A percentile compares a stretch with the other conserved stretches of the same genome.
These are phyloP conservation scores for Schwanniomyces yamadae DNA, from an alignment of 805 yeast species.

Conservation along the genomic window DNA sequence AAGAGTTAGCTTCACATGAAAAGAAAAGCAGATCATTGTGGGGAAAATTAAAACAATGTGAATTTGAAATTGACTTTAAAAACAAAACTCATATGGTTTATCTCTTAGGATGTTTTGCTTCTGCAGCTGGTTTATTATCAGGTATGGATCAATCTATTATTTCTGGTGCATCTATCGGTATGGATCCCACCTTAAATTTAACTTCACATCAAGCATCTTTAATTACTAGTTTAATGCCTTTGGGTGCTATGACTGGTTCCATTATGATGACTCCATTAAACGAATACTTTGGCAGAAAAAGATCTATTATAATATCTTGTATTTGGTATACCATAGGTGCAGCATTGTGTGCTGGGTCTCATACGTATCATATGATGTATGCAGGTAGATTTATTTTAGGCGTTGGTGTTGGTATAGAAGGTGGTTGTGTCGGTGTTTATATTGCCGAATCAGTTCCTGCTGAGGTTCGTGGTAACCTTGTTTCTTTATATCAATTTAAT, in stretches of 20 bases:
- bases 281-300: constrained; percentile 55
- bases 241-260: constrained; percentile 67
- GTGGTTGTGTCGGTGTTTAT: constrained; percentile 63
- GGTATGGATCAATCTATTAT: constrained; percentile 70
- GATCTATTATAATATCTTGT: constrained; percentile 55
- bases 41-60: constrained; percentile 37
- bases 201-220: constrained; percentile 47
- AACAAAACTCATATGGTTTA: constrained; percentile 47
- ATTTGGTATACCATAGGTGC: constrained; percentile 62
- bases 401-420: constrained; percentile 64
- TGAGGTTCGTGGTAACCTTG: constrained; percentile 51
- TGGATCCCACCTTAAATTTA: constrained; percentile 43
- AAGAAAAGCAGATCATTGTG: constrained; percentile 31
- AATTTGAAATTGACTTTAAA: constrained; percentile 40
- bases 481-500: constrained; percentile 61
- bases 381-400: constrained; percentile 58
- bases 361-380: constrained; percentile 42
- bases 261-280: constrained; percentile 58
- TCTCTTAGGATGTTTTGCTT: constrained; percentile 52
- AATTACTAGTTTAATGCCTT: constrained; percentile 61
- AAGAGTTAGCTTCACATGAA: constrained; percentile 27
- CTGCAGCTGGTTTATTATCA: constrained; percentile 63
- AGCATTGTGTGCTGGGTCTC: constrained; percentile 49
- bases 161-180: constrained; percentile 58
- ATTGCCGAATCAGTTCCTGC: constrained; percentile 63